These are phyloP conservation scores for Globisporangium iwayamae DNA, from an alignment of 352 stramenopile species.

Conservation along the genomic window DNA sequence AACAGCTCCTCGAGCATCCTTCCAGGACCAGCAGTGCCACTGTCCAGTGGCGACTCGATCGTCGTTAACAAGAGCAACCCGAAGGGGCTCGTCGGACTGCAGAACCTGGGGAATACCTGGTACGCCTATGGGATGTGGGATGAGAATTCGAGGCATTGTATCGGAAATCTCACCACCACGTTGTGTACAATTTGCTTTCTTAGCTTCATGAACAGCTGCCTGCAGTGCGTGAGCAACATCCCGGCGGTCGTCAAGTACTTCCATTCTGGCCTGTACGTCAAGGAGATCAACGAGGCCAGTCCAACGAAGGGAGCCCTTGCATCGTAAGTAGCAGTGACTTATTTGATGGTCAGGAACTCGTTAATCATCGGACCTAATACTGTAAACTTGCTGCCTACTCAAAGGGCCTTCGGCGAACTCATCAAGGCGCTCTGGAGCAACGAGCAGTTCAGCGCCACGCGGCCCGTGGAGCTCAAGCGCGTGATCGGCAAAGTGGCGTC, in stretches of 20 bases:
- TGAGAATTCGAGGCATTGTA: background rate
- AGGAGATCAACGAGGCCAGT: conserved; percentile 57
- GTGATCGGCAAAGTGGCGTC: conserved; percentile 70
- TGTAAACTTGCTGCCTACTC: background rate
- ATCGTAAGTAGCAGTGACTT: conserved; percentile 16
- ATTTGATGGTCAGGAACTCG: too few species aligned
- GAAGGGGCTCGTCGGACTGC: conserved; percentile 53
- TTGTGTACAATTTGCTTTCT: background rate
- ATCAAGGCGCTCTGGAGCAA: conserved; percentile 65
- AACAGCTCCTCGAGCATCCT: conserved; percentile 10
- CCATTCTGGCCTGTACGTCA: conserved; percentile 31
- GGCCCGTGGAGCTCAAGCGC: conserved; percentile 65
- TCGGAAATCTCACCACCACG: background rate
- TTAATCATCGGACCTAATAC: background rate
- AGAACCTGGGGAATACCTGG: conserved; percentile 84
- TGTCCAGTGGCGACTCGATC: conserved; percentile 2
- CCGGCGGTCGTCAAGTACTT: conserved; percentile 56
- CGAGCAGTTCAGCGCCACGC: conserved; percentile 49
- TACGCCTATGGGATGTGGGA: conserved; percentile 16
- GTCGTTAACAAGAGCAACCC: conserved; percentile 26
- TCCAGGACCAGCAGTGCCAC: conserved; percentile 7
- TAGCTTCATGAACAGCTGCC: conserved; percentile 87
- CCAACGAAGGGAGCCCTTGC: conserved; percentile 58
- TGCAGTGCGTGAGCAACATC: conserved; percentile 81
- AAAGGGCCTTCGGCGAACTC: conserved; percentile 65